phyloP scores from a whole-genome alignment of 495 filamentous ascomycete genomes.

The Terfezia claveryi region DNA sequence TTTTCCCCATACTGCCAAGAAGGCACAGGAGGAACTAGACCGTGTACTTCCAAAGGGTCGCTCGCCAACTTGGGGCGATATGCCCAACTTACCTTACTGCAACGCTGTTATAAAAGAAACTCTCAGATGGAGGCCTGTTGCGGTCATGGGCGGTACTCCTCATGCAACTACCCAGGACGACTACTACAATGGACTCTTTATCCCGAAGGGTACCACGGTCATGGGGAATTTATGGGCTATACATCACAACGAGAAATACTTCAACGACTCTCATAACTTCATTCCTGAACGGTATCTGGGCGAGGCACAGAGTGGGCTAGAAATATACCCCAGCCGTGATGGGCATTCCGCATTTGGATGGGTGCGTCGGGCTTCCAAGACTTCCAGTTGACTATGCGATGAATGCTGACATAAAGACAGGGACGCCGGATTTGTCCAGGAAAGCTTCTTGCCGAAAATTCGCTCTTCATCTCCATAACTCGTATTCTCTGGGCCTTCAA shows the following conservation, averaged over 20 bases:
- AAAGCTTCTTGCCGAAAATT: conserved; percentile 35
- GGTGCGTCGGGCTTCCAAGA: conserved; percentile 16
- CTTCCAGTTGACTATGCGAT: neutral
- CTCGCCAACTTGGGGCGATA: conserved; percentile 30
- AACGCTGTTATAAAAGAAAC: conserved; percentile 33
- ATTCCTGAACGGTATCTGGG: conserved; percentile 30
- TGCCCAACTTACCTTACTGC: conserved; percentile 30
- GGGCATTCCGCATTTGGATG: conserved; percentile 30
- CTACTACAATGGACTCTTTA: conserved; percentile 32
- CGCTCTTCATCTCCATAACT: conserved; percentile 33
- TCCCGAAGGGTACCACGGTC: conserved; percentile 32
- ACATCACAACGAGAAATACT: conserved; percentile 34
- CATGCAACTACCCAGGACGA: conserved; percentile 40
- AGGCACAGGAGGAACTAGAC: conserved; percentile 35
- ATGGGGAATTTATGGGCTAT: conserved; percentile 45
- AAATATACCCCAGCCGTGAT: conserved; percentile 23
- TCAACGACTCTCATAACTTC: conserved; percentile 40
- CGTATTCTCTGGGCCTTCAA: conserved; percentile 34
- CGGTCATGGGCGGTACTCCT: conserved; percentile 37
- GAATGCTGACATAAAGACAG: conserved; percentile 7
- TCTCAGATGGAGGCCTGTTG: conserved; percentile 38
- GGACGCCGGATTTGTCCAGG: conserved; percentile 38
- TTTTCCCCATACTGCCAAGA: conserved; percentile 28
- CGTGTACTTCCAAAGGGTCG: conserved; percentile 30
- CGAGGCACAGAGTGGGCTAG: conserved; percentile 20